A percentile compares a stretch with the other conserved stretches of the same genome.
These are phyloP conservation scores for Pythium sukuiense DNA, from an alignment of 352 stramenopile genomes.

Conservation along the genomic window DNA sequence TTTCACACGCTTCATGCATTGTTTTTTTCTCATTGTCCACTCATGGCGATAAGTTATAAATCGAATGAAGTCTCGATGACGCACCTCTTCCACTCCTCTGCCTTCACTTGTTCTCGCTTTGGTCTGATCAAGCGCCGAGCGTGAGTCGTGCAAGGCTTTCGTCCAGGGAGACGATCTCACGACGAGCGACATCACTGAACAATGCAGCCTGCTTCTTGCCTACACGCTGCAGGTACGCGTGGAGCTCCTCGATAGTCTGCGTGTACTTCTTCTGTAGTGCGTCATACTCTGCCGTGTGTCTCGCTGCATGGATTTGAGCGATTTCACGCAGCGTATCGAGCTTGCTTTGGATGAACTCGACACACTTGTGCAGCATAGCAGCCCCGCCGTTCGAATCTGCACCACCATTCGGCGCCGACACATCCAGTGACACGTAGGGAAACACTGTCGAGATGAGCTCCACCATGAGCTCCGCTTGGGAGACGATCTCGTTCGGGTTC, in stretches of 20 bases:
- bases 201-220: constrained; percentile 16
- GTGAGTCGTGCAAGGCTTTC: not conserved
- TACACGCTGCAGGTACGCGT: constrained; percentile 12
- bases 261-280: not conserved
- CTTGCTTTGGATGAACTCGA: constrained; percentile 12
- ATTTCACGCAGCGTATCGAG: not conserved
- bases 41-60: constrained; percentile 8
- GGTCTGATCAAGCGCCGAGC: not conserved
- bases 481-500: constrained; percentile 3
- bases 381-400: constrained; percentile 11
- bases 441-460: constrained; percentile 12
- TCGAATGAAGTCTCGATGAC: constrained; percentile 1
- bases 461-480: constrained; percentile 23
- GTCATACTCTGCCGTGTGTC: not conserved
- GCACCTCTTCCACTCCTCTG: not conserved
- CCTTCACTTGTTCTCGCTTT: not conserved
- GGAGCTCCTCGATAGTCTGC: not conserved
- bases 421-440: constrained; percentile 25
- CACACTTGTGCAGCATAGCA: constrained; percentile 24
- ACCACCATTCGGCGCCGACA: not conserved
- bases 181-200: constrained; percentile 4
- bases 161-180: constrained; percentile 14
- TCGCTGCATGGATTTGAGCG: constrained; percentile 1
- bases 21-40: constrained; percentile 1
- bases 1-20: constrained; percentile 1